Evolutionary conservation across 345 rosid species (phyloP).

Genomic region (Chamaenerion angustifolium): DNA sequence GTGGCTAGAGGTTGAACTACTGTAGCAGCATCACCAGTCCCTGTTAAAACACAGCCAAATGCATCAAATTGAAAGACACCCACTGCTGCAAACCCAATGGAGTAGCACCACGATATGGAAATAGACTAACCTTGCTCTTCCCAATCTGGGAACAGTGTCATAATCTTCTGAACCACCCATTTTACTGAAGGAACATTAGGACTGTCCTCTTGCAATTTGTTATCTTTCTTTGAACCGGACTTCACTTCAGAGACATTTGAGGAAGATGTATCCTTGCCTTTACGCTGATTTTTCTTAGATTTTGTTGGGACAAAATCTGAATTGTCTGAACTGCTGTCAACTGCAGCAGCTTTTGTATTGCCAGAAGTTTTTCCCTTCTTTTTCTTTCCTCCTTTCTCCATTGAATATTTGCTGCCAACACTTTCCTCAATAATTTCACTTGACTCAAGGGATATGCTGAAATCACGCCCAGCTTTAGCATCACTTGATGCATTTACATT

Average conservation of each 20-base stretch:
- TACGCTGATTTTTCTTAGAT: constrained; percentile 81
- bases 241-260: constrained; percentile 39
- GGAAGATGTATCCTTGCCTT: constrained; percentile 55
- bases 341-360: constrained; percentile 23
- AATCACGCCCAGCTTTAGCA: constrained; percentile 28
- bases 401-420: constrained; percentile 20
- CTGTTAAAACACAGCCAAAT: constrained; percentile 28
- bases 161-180: constrained; percentile 65
- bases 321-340: constrained; percentile 44
- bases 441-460: constrained; percentile 32
- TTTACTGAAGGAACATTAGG: constrained; percentile 50
- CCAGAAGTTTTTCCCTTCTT: constrained; percentile 65
- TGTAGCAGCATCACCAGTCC: constrained; percentile 42
- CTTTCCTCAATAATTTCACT: constrained; percentile 36
- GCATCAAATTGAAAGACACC: constrained; percentile 5
- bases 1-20: constrained; percentile 49
- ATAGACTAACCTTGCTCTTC: constrained; percentile 62
- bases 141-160: constrained; percentile 48
- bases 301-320: constrained; percentile 48
- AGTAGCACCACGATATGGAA: background rate
- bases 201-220: constrained; percentile 44
- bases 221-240: constrained; percentile 55
- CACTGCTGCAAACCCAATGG: background rate
- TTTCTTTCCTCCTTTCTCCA: constrained; percentile 67
- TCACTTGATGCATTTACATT: constrained; percentile 22